Percentiles rank a stretch among this genome's conserved stretches.
Evolutionary conservation across 495 filamentous ascomycete genomes (phyloP).

Genomic region (Podospora comata): DNA sequence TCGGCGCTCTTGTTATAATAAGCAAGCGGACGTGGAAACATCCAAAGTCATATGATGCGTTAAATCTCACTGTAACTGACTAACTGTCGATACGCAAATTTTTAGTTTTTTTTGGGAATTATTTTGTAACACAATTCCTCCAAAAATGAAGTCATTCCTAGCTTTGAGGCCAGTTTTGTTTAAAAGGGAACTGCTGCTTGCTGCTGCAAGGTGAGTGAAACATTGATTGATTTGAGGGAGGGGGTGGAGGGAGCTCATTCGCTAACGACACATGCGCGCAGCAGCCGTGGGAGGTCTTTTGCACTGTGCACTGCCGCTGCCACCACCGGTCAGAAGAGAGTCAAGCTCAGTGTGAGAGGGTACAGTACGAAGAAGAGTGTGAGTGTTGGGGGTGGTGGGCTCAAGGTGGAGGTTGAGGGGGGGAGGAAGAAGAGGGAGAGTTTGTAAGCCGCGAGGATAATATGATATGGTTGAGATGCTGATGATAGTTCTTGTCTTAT

Average conservation of each 20-base stretch:
- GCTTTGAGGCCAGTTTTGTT: background rate
- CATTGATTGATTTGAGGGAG: background rate
- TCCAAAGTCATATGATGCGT: background rate
- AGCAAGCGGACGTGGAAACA: background rate
- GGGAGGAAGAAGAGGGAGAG: background rate
- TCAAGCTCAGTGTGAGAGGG: background rate
- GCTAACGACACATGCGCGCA: background rate
- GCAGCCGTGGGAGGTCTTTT: background rate
- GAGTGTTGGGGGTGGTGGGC: background rate
- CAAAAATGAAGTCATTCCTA: conserved; percentile 4
- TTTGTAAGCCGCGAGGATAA: background rate
- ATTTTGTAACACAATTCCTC: background rate
- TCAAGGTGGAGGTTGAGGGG: background rate
- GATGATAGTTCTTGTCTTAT: background rate
- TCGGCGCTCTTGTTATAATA: background rate
- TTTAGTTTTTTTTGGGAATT: too few species aligned
- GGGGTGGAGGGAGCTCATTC: too few species aligned
- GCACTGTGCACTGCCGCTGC: background rate
- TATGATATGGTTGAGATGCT: background rate
- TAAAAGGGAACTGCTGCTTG: background rate
- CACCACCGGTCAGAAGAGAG: background rate
- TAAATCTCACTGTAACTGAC: background rate
- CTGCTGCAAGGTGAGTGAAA: conserved; percentile 17
- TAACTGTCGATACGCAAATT: too few species aligned
- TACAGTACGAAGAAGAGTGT: background rate